Evolutionary conservation across 768 basidiomycete species (phyloP), one percentile per base, ranked within the genome.

Genomic region (Serendipita vermifera): DNA sequence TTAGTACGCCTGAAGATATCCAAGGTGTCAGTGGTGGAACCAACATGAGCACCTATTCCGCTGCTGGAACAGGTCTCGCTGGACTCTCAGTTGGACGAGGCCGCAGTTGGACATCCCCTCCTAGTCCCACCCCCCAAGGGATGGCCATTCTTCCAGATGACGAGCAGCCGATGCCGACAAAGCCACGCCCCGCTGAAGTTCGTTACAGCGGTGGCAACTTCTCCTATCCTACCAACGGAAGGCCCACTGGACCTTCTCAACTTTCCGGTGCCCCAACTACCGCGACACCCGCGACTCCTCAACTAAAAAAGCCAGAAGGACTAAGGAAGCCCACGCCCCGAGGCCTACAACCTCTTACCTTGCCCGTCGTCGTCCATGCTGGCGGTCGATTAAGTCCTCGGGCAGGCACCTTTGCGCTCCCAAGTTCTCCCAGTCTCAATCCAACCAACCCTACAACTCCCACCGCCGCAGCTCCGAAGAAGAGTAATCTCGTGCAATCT

Each of bases 141-240:
- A 51, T 9, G 9, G 46, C 46, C 9, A 29, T 29, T 4, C 46
- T 51, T n/a, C 46, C 46, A 29, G 46, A 31, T 9, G 46, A 51
- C 29, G 46, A 51, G n/a, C 1, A 20, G 7, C 7, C 32, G 5
- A 26, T n/a, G n/a, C 17, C n/a, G 11, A 22, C 46, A 7, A 43
- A 7, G 13, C 11, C 46, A 27, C 46, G 46, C 9, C 15, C 46
- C 9, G 15, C 46, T 7, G 46, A 51, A n/a, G 46, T 51, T 24
- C 46, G 46, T n/a, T 51, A 51, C 32, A 51, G 46, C 22, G 46
- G 46, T 5, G 46, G 46, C 9, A 51, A 51, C 46, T 51, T 51
- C 32, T 51, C 46, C 9, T 51, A 51, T 31, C 46, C 46, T 9
- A 51, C 46, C 20, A 31, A 22, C 9, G 11, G 26, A 31, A 22